phyloP scores from a whole-genome alignment of 2,329 filamentous ascomycete genomes.

The Westerdykella sp. region DNA sequence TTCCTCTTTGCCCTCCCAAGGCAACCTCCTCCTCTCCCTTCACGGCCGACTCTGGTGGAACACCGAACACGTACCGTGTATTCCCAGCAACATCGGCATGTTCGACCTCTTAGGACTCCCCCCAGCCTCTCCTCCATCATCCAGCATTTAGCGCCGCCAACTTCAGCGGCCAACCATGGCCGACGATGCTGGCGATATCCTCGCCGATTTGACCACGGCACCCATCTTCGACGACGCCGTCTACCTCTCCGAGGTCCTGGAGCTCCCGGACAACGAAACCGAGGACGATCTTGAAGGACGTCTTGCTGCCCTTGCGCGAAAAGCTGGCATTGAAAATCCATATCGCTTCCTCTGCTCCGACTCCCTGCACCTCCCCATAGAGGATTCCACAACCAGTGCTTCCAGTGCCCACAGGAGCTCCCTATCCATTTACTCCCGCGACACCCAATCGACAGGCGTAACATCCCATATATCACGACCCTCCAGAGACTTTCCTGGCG shows the following conservation, averaged over 20 bases:
- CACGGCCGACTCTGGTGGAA: too few species aligned
- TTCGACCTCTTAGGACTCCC: too few species aligned
- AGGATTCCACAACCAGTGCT: constrained; percentile 26
- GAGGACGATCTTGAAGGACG: constrained; percentile 30
- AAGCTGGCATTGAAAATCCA: constrained; percentile 30
- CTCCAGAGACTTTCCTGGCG: constrained; percentile 21
- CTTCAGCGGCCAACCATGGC: constrained; percentile 18
- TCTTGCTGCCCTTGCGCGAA: constrained; percentile 21
- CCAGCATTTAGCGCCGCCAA: neutral
- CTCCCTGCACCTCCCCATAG: constrained; percentile 18
- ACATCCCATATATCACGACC: constrained; percentile 31
- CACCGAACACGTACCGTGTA: too few species aligned
- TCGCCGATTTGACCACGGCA: constrained; percentile 20
- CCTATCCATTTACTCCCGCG: constrained; percentile 30
- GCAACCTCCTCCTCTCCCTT: too few species aligned
- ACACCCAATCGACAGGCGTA: constrained; percentile 31
- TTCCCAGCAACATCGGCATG: too few species aligned
- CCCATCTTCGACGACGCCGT: constrained; percentile 32
- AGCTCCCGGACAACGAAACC: constrained; percentile 17
- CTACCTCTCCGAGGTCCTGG: constrained; percentile 28
- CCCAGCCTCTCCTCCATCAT: too few species aligned
- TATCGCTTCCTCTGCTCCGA: constrained; percentile 24
- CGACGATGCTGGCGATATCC: constrained; percentile 16
- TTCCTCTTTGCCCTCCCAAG: too few species aligned
- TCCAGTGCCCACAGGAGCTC: constrained; percentile 29